A percentile compares a stretch with the other conserved stretches of the same genome.
Evolutionary conservation across 208 protist genomes (phyloP).

Genomic region (Trichomonas tenax): DNA sequence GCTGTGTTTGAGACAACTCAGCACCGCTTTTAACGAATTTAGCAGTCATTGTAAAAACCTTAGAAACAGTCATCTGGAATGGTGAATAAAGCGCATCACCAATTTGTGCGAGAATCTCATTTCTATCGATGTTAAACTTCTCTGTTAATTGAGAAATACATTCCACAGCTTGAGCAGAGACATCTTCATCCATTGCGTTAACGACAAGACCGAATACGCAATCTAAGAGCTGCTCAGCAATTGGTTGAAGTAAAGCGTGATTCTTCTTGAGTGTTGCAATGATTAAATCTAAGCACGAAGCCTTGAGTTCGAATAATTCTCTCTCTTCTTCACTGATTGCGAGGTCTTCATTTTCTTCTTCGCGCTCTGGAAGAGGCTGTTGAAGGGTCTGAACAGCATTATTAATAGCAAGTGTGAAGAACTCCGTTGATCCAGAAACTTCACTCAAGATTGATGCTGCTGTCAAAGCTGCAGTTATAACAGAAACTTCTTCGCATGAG

Average conservation of each 20-base stretch:
- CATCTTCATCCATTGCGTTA: neutral
- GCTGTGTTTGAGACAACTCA: neutral
- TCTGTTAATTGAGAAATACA: neutral
- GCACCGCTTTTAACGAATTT: neutral
- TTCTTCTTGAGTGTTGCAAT: neutral
- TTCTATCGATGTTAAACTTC: neutral
- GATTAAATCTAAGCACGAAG: neutral
- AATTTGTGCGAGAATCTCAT: neutral
- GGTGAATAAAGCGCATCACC: neutral
- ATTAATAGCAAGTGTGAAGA: neutral
- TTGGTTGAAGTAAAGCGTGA: neutral
- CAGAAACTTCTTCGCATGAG: neutral
- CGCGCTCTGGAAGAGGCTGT: neutral
- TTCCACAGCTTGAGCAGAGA: neutral
- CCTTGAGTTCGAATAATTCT: neutral
- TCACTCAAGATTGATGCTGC: neutral
- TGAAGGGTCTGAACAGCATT: neutral
- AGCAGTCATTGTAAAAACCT: neutral
- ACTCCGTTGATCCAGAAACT: neutral
- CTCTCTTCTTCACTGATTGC: neutral
- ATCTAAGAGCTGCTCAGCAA: neutral
- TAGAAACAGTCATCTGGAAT: neutral
- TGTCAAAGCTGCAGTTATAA: neutral
- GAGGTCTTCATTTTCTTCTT: neutral
- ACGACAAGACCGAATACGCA: neutral